Percentiles rank a stretch among this genome's conserved stretches.
phyloP scores from a whole-genome alignment of 1,284 basidiomycete genomes.

The Naganishia cerealis region DNA sequence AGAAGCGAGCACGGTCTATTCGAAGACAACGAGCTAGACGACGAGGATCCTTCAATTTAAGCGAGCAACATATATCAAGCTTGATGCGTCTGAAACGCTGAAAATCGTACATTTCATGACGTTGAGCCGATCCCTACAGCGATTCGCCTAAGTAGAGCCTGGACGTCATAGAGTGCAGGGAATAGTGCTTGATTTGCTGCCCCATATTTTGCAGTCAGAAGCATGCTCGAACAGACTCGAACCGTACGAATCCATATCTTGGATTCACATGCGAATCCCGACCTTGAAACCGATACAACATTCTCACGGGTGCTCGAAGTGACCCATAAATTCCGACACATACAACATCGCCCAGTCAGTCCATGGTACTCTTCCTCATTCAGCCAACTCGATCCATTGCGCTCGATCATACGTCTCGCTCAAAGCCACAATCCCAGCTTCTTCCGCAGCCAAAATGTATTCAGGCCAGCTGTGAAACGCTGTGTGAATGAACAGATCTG shows the following conservation, averaged over 20 bases:
- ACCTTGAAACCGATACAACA: not conserved
- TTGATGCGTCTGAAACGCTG: conserved; percentile 3
- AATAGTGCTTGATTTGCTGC: not conserved
- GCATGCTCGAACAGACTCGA: not conserved
- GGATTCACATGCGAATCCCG: not conserved
- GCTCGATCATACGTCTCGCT: not conserved
- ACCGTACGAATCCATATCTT: not conserved
- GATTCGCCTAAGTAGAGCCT: not conserved
- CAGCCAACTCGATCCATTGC: not conserved
- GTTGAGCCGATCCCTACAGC: not conserved
- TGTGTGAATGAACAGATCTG: not conserved
- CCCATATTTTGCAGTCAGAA: not conserved
- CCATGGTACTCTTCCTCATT: not conserved
- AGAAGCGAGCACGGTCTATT: not conserved
- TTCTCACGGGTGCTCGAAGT: not conserved
- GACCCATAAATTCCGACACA: not conserved
- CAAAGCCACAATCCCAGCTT: not conserved
- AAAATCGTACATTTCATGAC: not conserved
- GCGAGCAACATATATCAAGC: not conserved
- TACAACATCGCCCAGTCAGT: not conserved
- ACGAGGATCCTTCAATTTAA: not conserved
- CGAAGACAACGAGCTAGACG: not conserved
- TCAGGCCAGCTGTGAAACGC: not conserved
- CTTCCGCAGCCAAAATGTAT: not conserved
- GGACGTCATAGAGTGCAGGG: not conserved